A percentile compares a stretch with the other conserved stretches of the same genome.
Evolutionary conservation across 805 yeast species (phyloP).

Genomic region (Allodekkera sacchari): DNA sequence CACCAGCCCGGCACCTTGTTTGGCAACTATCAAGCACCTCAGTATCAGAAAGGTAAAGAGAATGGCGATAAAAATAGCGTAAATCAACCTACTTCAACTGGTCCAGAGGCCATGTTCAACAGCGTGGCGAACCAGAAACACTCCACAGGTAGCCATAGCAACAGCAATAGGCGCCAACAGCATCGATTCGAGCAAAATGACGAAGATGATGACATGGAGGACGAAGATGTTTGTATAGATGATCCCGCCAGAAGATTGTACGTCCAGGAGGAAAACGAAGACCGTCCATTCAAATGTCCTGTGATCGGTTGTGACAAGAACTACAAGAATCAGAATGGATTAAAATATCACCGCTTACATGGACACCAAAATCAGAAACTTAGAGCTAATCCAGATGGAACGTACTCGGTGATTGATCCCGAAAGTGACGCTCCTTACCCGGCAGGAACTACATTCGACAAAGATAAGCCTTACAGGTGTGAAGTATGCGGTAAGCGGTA

Average conservation of each 20-base stretch:
- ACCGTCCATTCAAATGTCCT: constrained; percentile 94
- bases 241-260: constrained; percentile 94
- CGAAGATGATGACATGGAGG: constrained; percentile 26
- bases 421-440: constrained; percentile 81
- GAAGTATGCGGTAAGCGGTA: constrained; percentile 97
- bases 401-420: constrained; percentile 88
- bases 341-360: constrained; percentile 90
- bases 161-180: constrained; percentile 13
- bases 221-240: constrained; percentile 73
- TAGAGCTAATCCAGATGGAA: constrained; percentile 87
- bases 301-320: constrained; percentile 97
- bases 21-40: no score
- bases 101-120: no score
- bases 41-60: no score
- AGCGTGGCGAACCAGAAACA: no score
- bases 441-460: constrained; percentile 91
- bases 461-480: constrained; percentile 96
- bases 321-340: constrained; percentile 94
- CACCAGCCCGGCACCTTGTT: no score
- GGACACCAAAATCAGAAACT: constrained; percentile 96
- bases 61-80: no score
- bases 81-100: no score
- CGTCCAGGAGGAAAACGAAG: constrained; percentile 85
- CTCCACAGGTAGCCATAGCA: constrained; percentile 6
- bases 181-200: constrained; percentile 5